Conservation (phyloP, 352 stramenopile genomes). For the Peronosclerospora sorghi region DNA sequence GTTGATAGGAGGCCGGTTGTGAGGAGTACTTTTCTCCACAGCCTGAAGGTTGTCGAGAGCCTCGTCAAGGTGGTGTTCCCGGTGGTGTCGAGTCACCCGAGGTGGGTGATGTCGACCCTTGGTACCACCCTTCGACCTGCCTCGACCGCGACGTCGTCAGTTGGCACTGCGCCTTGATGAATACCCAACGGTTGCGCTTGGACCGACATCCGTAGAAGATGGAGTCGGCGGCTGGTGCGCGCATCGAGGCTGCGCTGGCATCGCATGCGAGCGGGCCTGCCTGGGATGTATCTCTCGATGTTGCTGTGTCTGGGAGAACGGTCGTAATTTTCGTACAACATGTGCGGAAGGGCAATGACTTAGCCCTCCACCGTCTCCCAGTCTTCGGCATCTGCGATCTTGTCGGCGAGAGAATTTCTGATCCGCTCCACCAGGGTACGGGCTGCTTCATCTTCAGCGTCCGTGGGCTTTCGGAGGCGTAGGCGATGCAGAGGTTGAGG, state of each 20-base stretch:
- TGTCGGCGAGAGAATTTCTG: background rate
- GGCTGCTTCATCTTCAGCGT: background rate
- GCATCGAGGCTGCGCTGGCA: no score
- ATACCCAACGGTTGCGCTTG: background rate
- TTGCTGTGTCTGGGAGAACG: background rate
- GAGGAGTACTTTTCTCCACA: background rate
- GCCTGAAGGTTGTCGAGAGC: constrained; percentile 3
- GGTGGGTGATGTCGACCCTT: background rate
- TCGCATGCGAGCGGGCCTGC: no score
- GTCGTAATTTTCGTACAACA: background rate
- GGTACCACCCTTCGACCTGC: background rate
- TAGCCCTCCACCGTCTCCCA: background rate
- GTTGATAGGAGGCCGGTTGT: background rate
- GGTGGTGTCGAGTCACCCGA: background rate
- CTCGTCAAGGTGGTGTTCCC: constrained; percentile 1
- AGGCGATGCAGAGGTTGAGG: background rate
- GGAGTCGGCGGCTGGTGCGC: no score
- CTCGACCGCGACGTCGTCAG: background rate
- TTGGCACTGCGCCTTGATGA: background rate
- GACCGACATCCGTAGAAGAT: background rate
- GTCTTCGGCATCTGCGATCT: background rate
- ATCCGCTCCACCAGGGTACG: background rate
- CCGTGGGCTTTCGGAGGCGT: background rate
- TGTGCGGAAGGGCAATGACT: background rate
- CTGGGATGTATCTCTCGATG: no score